Conservation (phyloP, 2,329 filamentous ascomycete genomes). For the Xylaria sp. region DNA sequence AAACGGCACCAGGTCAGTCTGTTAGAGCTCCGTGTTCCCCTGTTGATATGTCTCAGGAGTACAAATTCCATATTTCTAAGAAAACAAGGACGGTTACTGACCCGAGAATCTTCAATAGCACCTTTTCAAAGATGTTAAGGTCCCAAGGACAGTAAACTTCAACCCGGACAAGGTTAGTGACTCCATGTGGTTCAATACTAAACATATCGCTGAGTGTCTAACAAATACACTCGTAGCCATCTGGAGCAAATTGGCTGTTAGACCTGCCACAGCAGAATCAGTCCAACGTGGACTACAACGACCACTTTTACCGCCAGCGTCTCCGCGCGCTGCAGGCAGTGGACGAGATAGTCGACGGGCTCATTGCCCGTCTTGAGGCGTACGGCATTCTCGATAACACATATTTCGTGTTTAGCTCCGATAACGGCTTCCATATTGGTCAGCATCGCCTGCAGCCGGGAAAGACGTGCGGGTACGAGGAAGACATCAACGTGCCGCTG, state of each 20-base stretch:
- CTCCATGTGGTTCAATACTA: background rate
- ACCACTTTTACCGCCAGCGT: slow-evolving; percentile 64
- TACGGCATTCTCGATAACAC: slow-evolving; percentile 71
- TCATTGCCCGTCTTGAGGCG: slow-evolving; percentile 56
- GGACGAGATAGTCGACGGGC: slow-evolving; percentile 63
- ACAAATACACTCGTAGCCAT: slow-evolving; percentile 17
- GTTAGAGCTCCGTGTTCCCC: background rate
- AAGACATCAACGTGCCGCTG: slow-evolving; percentile 69
- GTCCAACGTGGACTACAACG: slow-evolving; percentile 58
- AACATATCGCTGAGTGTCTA: background rate
- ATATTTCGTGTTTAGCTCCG: slow-evolving; percentile 67
- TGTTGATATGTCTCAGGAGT: background rate
- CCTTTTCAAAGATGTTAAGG: slow-evolving; percentile 68
- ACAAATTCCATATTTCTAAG: background rate
- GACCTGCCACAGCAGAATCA: slow-evolving; percentile 56
- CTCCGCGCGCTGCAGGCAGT: slow-evolving; percentile 64
- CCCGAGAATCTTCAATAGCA: slow-evolving; percentile 46
- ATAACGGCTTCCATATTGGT: slow-evolving; percentile 70
- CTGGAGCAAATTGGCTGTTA: slow-evolving; percentile 59
- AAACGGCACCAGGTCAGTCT: slow-evolving; percentile 62
- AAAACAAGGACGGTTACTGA: background rate
- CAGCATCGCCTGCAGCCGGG: slow-evolving; percentile 67
- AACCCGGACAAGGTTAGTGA: slow-evolving; percentile 67
- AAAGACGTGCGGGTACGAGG: slow-evolving; percentile 68
- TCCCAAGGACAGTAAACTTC: slow-evolving; percentile 73